Percentiles rank a stretch among this genome's conserved stretches.
phyloP scores from a whole-genome alignment of 306 rosid species.

The Arachis hypogaea region DNA sequence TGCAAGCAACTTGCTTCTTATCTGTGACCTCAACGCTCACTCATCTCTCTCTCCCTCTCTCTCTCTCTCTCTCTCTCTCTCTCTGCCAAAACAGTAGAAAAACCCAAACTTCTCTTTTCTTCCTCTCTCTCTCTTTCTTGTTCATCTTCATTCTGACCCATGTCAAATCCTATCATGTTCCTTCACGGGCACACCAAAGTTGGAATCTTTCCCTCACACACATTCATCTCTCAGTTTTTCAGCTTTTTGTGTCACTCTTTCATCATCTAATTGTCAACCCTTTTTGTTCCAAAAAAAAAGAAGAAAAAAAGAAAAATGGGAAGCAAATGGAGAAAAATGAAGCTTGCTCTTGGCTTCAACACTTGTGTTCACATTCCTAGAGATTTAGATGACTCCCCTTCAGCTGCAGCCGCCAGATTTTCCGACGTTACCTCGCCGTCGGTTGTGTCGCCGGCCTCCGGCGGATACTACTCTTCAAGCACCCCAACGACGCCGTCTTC shows the following conservation, averaged over 20 bases:
- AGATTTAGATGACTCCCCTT: constrained; percentile 52
- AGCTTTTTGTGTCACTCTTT: constrained; percentile 36
- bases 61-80: background rate
- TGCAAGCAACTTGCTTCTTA: constrained; percentile 26
- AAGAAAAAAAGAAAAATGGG: constrained; percentile 46
- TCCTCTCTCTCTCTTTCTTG: constrained; percentile 9
- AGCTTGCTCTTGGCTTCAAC: constrained; percentile 72
- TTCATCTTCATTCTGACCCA: background rate
- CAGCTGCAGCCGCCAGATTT: constrained; percentile 36
- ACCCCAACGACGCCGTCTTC: constrained; percentile 72
- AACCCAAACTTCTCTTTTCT: constrained; percentile 11
- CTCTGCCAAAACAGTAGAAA: constrained; percentile 6
- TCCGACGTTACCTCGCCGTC: constrained; percentile 47
- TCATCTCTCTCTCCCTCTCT: constrained; percentile 4
- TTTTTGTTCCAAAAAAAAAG: background rate
- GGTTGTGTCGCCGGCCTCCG: constrained; percentile 47
- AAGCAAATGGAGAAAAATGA: constrained; percentile 89
- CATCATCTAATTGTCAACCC: constrained; percentile 40
- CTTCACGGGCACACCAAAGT: constrained; percentile 2
- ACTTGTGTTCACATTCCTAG: constrained; percentile 69
- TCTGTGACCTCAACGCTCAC: constrained; percentile 7
- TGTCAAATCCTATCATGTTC: constrained; percentile 30
- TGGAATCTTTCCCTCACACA: constrained; percentile 15
- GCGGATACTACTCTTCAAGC: constrained; percentile 36
- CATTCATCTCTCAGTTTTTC: constrained; percentile 32